Percentiles rank a stretch among this genome's conserved stretches.
phyloP scores from a whole-genome alignment of 805 yeast genomes.

The Danielia reshetovae region DNA sequence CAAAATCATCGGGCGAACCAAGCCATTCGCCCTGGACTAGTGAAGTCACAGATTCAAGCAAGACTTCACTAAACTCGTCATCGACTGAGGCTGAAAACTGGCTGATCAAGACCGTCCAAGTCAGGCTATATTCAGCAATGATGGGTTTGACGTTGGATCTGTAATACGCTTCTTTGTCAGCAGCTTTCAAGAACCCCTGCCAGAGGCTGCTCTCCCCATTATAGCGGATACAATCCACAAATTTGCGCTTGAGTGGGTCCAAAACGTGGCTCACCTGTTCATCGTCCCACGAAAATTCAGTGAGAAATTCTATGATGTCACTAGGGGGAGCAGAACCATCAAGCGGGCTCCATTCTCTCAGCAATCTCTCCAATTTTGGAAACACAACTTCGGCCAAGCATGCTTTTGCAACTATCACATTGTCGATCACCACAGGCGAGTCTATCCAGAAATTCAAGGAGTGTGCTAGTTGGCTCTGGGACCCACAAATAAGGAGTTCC shows the following conservation, averaged over 20 bases:
- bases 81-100: neutral
- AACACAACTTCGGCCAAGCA: constrained; percentile 2
- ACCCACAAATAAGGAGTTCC: neutral
- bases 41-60: neutral
- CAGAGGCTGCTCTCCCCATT: neutral
- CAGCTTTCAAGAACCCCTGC: constrained; percentile 1
- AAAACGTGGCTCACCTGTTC: constrained; percentile 2
- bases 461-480: neutral
- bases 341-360: constrained; percentile 4
- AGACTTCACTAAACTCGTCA: neutral
- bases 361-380: constrained; percentile 3
- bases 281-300: constrained; percentile 8
- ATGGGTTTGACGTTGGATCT: neutral
- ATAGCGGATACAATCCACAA: neutral
- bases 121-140: constrained; percentile 3
- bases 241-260: constrained; percentile 5
- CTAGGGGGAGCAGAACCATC: constrained; percentile 4
- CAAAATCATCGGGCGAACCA: neutral
- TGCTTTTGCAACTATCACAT: neutral
- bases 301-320: constrained; percentile 5
- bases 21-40: neutral
- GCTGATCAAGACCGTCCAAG: neutral
- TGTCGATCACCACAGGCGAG: constrained; percentile 11
- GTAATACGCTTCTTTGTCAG: neutral
- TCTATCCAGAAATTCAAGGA: constrained; percentile 11